Evolutionary conservation across 306 rosid genomes (phyloP), one percentile per base, ranked within the genome.

Genomic region (Vigna trinervia): DNA sequence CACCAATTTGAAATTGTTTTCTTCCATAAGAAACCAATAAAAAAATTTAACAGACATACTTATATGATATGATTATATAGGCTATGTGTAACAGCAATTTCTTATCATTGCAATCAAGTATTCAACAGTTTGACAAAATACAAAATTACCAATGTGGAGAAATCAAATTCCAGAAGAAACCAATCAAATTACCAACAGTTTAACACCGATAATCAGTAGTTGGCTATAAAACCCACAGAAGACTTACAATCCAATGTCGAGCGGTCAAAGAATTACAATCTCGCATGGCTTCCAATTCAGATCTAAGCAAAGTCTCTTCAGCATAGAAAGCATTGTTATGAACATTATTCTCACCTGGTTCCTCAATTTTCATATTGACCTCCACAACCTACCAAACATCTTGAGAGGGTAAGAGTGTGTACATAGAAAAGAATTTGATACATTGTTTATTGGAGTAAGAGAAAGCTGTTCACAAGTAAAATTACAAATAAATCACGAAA

Each of bases 211-310:
- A 61, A 13, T 53, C 48, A 4, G 39, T 61, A 51, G 30, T 43
- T 45, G 69, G 73, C 19, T 15, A 65, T 41, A 71, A 58, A 69
- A 64, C 61, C 54, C 20, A 69, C 45, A 45, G 17, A 71, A 77
- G 82, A 79, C 93, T 89, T 89, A 93, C 98, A 82, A 93, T 85
- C 98, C 98, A 93, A 78, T 91, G 96, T 56, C 98, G 93, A 75
- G 97, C 98, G 64, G 92, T 79, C 78, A 87, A 75, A 72, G 96
- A 86, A 69, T 87, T 86, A 84, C 96, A 93, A 81, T 91, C 98
- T 65, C 98, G 95, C 90, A 84, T 88, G 48, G 96, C 98, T 85
- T 89, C 88, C 77, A 58, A 51, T 79, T 93, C 98, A 71, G 92
- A 88, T 76, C 79, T 86, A 38, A 93, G 93, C 77, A 91, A 83